Evolutionary conservation across 164 flowering plant genomes (phyloP), one percentile per base, ranked within the genome.

Genomic region (Pachysandra terminalis): DNA sequence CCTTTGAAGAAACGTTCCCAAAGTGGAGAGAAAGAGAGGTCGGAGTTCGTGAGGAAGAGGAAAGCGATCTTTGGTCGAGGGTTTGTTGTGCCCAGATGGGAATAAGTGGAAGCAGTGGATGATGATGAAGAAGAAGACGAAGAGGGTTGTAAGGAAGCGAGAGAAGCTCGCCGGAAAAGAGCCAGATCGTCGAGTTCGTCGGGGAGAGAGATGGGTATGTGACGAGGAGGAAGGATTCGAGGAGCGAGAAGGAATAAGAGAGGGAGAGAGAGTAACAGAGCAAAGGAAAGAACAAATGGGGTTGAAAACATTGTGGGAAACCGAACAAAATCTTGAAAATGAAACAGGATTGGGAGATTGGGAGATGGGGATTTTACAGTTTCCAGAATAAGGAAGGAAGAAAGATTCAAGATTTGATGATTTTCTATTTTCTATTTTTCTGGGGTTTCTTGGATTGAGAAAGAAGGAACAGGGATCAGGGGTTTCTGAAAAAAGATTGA

Each of bases 31-130:
- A 93, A 90, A 56, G 70, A 66, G 73, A 91, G 90, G 71, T 83
- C 87, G 63, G 97, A 72, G 78, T 91, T 91, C 57, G 94, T 94
- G 73, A 91, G 89, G 77, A 90, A 94, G 28, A 91, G 77, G 75
- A 91, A 90, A 23, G 99, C 97, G 78, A 92, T 88, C 66, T 92
- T 90, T 69, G 86, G 86, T 5, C 65, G 73, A 1, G 78, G 75
- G 24, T 68, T 74, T 15, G 81, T 37, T 68, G 79, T 63, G 61
- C 79, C 71, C 61, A 80, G 77, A 32, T 74, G 86, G 37, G 79
- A 71, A 56, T 63, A 25, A 3, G 70, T 5, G 53, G 64, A 48
- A 12, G 73, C 62, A 49, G 64, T n/a, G n/a, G n/a, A n/a, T n/a
- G n/a, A n/a, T n/a, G n/a, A n/a, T n/a, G n/a, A 55, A 22, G 71